A percentile compares a stretch with the other conserved stretches of the same genome.
phyloP scores from a whole-genome alignment of 805 yeast species.

The Nakazawaea wickerhamii region DNA sequence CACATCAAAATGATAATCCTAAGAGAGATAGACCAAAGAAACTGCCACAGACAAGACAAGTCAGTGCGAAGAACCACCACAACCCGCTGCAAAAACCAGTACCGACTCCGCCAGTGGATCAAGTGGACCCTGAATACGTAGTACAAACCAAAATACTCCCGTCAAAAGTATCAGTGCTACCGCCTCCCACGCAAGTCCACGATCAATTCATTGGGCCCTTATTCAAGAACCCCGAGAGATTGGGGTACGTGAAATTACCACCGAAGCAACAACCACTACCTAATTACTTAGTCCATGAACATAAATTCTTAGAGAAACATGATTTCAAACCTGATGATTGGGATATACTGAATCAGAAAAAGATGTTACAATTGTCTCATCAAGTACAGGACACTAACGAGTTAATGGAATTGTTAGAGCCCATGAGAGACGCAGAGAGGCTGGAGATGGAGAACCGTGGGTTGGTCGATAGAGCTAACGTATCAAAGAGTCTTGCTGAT shows the following conservation, averaged over 20 bases:
- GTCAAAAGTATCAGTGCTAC: neutral
- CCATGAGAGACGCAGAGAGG: constrained; percentile 71
- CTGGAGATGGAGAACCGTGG: constrained; percentile 73
- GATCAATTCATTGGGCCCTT: constrained; percentile 26
- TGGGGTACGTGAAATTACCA: constrained; percentile 23
- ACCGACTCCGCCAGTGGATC: neutral
- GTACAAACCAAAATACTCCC: constrained; percentile 20
- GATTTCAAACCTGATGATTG: constrained; percentile 42
- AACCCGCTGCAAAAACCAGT: neutral
- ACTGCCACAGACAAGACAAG: constrained; percentile 14
- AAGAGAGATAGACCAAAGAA: constrained; percentile 6
- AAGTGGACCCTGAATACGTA: constrained; percentile 7
- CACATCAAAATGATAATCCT: constrained; percentile 6
- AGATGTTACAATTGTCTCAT: constrained; percentile 48
- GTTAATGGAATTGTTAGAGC: constrained; percentile 69
- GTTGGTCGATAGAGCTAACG: constrained; percentile 82
- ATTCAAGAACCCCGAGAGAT: constrained; percentile 21
- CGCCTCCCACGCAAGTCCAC: constrained; percentile 9
- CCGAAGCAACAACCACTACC: constrained; percentile 21
- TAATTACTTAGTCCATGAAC: constrained; percentile 27
- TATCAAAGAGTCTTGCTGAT: constrained; percentile 74
- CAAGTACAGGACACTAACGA: constrained; percentile 54
- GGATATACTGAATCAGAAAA: constrained; percentile 71
- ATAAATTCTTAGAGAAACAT: constrained; percentile 29
- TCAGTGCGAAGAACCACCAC: constrained; percentile 25